Percentiles rank a stretch among this genome's conserved stretches.
Evolutionary conservation across 2,329 filamentous ascomycete genomes (phyloP).

Genomic region (Fusarium pseudograminearum): DNA sequence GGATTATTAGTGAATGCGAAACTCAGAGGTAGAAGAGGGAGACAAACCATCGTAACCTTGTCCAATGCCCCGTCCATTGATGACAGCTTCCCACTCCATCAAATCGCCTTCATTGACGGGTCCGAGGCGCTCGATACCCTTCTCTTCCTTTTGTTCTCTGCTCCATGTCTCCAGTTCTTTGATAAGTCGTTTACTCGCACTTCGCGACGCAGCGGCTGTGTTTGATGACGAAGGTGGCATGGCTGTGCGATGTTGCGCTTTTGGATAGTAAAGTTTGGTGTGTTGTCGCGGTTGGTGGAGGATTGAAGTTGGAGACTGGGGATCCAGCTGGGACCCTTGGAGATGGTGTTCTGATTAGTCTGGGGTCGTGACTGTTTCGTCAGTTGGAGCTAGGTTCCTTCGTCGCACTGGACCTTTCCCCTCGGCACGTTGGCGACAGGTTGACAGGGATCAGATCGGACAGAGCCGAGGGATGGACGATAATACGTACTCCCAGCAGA

Average conservation of each 20-base stretch:
- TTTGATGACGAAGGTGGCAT: conserved; percentile 38
- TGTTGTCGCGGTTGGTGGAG: background rate
- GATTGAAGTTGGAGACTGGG: background rate
- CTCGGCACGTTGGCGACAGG: conserved; percentile 21
- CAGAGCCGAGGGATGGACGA: conserved; percentile 44
- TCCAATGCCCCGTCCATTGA: conserved; percentile 69
- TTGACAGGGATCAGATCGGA: conserved; percentile 44
- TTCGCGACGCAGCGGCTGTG: conserved; percentile 51
- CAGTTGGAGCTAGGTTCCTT: conserved; percentile 22
- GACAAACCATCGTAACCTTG: conserved; percentile 66
- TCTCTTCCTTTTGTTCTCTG: conserved; percentile 61
- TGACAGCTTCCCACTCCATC: conserved; percentile 69
- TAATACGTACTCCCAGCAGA: conserved; percentile 21
- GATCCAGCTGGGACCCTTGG: conserved; percentile 8
- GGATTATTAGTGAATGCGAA: background rate
- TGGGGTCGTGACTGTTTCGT: conserved; percentile 37
- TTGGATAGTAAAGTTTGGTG: background rate
- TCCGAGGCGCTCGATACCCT: conserved; percentile 70
- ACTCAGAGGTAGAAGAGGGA: background rate
- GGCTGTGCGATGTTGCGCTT: conserved; percentile 9
- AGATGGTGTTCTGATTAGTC: conserved; percentile 13
- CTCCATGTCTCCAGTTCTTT: conserved; percentile 68
- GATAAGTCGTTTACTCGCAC: conserved; percentile 68
- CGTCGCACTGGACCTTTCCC: conserved; percentile 11
- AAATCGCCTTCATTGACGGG: conserved; percentile 67